Percentiles rank a stretch among this genome's conserved stretches.
These are phyloP conservation scores for Dichomitus squalens DNA, from an alignment of 1,284 basidiomycete genomes.

Conservation along the genomic window DNA sequence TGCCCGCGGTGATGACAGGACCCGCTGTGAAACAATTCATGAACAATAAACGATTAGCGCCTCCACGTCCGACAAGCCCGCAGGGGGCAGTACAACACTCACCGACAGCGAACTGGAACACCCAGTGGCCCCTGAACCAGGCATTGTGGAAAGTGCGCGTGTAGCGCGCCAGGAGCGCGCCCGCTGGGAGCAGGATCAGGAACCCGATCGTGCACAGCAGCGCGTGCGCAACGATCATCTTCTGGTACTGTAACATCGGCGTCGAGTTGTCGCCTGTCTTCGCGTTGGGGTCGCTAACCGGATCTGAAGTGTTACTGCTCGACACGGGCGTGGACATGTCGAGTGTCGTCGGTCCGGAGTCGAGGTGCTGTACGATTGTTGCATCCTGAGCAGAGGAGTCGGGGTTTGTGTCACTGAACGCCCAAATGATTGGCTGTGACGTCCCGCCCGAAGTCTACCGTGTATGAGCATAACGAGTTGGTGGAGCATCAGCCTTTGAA, in stretches of 20 bases:
- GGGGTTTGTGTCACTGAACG: conserved; percentile 39
- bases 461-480: neutral
- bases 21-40: conserved; percentile 31
- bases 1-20: conserved; percentile 51
- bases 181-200: conserved; percentile 34
- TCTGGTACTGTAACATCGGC: conserved; percentile 32
- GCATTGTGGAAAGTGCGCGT: conserved; percentile 32
- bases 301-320: conserved; percentile 8
- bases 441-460: conserved; percentile 14
- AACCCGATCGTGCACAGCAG: conserved; percentile 34
- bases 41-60: conserved; percentile 1
- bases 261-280: conserved; percentile 1
- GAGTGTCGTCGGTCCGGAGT: conserved; percentile 33
- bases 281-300: conserved; percentile 15
- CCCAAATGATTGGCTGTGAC: conserved; percentile 42
- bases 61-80: neutral
- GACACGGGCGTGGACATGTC: conserved; percentile 29
- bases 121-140: conserved; percentile 34
- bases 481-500: neutral
- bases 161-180: conserved; percentile 34
- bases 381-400: conserved; percentile 29
- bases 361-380: conserved; percentile 36
- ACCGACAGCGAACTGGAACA: conserved; percentile 31
- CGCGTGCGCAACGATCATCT: conserved; percentile 42
- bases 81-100: neutral